Conservation (phyloP, 2,329 filamentous ascomycete genomes). For the Colletotrichum costaricense region DNA sequence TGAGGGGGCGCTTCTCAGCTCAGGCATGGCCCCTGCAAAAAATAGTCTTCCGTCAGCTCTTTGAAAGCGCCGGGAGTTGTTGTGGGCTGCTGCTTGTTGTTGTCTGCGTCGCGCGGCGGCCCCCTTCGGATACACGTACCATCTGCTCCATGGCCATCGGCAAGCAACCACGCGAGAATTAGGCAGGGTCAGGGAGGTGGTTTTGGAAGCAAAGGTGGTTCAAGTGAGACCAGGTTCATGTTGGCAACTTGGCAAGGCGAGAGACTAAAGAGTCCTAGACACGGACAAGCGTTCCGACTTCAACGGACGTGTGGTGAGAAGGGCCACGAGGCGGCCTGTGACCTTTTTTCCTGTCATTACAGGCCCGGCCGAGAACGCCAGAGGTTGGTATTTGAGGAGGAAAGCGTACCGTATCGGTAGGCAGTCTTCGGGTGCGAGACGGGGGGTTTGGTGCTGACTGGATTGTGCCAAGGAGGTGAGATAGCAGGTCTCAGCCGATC, state of each 20-base stretch:
- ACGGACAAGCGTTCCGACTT: too few relatives aligned
- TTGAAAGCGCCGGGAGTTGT: background rate
- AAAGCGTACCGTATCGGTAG: background rate
- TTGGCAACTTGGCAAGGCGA: background rate
- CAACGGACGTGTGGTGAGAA: background rate
- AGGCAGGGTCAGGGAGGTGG: background rate
- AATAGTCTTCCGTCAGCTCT: background rate
- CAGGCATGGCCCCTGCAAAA: slow-evolving; percentile 6
- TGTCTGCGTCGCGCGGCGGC: too few relatives aligned
- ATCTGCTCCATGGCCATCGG: background rate
- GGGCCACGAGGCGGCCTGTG: background rate
- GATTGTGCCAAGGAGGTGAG: background rate
- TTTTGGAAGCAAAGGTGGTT: background rate
- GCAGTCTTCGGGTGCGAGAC: too few relatives aligned
- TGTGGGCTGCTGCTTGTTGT: too few relatives aligned
- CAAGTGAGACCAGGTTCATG: background rate
- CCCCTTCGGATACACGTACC: background rate
- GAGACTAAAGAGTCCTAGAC: too few relatives aligned
- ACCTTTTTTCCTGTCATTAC: background rate
- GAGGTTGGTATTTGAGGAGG: background rate
- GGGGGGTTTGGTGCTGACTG: background rate
- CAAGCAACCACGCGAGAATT: background rate
- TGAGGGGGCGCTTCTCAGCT: background rate
- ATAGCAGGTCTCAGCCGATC: slow-evolving; percentile 44
- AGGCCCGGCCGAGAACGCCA: slow-evolving; percentile 2